Evolutionary conservation across 1,139 yeast species (phyloP).

Genomic region (Candida sojae): DNA sequence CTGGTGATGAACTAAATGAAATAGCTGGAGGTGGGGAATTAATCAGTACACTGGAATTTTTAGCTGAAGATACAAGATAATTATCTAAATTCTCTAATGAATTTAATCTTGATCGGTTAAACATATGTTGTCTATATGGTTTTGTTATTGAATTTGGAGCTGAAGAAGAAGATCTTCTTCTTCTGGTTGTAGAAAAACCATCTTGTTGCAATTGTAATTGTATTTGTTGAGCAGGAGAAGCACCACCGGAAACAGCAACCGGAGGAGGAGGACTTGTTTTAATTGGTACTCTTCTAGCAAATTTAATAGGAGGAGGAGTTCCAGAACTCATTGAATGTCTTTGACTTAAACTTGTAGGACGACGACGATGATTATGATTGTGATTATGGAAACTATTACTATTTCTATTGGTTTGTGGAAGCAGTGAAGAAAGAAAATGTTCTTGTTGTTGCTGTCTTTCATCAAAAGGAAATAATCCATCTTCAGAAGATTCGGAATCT

Average conservation of each 20-base stretch:
- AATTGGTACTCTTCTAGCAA: slow-evolving; percentile 48
- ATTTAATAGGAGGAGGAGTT: slow-evolving; percentile 33
- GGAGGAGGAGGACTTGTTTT: slow-evolving; percentile 44
- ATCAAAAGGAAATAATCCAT: slow-evolving; percentile 46
- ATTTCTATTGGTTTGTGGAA: neutral
- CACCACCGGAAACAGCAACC: slow-evolving; percentile 5
- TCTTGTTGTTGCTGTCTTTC: slow-evolving; percentile 22
- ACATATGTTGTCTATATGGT: slow-evolving; percentile 30
- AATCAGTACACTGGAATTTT: slow-evolving; percentile 37
- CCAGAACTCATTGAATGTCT: neutral
- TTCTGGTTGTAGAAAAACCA: neutral
- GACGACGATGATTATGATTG: neutral
- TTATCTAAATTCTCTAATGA: slow-evolving; percentile 47
- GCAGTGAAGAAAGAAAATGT: neutral
- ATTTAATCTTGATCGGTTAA: slow-evolving; percentile 43
- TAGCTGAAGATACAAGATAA: slow-evolving; percentile 43
- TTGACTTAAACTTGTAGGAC: slow-evolving; percentile 1
- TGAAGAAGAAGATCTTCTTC: slow-evolving; percentile 13
- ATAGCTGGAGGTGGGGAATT: slow-evolving; percentile 40
- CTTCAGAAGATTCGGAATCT: slow-evolving; percentile 13
- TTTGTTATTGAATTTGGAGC: slow-evolving; percentile 14
- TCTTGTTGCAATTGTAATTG: neutral
- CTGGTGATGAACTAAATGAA: slow-evolving; percentile 18
- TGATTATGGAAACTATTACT: neutral
- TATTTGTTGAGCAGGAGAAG: no score